A percentile compares a stretch with the other conserved stretches of the same genome.
Conservation (phyloP, 2,329 filamentous ascomycete species). For the Hypoxylon sp. region DNA sequence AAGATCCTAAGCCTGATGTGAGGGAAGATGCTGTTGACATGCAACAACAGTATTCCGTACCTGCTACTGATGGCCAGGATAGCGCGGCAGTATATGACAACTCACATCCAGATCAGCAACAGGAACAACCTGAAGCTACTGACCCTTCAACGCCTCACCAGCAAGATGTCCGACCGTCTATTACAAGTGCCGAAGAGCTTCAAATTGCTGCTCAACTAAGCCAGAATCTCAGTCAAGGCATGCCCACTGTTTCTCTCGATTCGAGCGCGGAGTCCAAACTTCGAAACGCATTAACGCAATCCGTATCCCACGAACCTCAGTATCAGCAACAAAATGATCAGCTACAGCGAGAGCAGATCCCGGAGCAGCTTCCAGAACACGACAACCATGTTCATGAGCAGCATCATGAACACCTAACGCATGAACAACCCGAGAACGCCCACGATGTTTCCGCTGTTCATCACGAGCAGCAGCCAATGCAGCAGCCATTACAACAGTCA, state of each 20-base stretch:
- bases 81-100: conserved; percentile 58
- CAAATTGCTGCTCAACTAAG: conserved; percentile 71
- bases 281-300: conserved; percentile 60
- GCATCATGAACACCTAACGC: conserved; percentile 32
- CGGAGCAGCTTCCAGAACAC: conserved; percentile 20
- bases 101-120: conserved; percentile 47
- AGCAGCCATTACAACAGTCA: no score
- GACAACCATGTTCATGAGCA: conserved; percentile 35
- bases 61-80: conserved; percentile 60
- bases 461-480: conserved; percentile 45
- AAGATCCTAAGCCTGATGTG: conserved; percentile 44
- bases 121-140: conserved; percentile 52
- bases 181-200: conserved; percentile 65
- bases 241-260: conserved; percentile 60
- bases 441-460: conserved; percentile 46
- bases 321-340: conserved; percentile 21
- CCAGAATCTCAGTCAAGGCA: conserved; percentile 66
- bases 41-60: conserved; percentile 61
- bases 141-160: conserved; percentile 56
- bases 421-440: conserved; percentile 25
- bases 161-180: conserved; percentile 57
- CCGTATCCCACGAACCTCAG: conserved; percentile 48
- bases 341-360: conserved; percentile 23
- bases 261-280: conserved; percentile 60
- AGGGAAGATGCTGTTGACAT: conserved; percentile 51